A percentile compares a stretch with the other conserved stretches of the same genome.
phyloP scores from a whole-genome alignment of 257 asterid species.

The Cynanchum wilfordii region DNA sequence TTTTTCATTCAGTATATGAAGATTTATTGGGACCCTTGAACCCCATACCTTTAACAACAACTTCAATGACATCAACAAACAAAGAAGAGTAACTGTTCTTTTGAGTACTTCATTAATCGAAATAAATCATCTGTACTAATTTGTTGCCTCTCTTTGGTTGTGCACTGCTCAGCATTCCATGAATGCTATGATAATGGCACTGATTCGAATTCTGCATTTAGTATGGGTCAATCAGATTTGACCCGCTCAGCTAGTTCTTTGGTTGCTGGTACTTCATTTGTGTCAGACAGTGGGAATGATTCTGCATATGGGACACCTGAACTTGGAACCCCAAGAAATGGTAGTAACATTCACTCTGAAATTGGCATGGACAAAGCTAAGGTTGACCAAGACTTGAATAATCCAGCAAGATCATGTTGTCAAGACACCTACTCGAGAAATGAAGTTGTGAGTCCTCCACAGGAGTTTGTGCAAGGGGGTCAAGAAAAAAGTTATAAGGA shows the following conservation, averaged over 20 bases:
- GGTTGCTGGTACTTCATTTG: slow-evolving; percentile 29
- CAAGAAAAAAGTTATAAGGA: slow-evolving; percentile 11
- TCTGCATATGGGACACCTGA: slow-evolving; percentile 39
- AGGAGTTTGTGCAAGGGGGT: slow-evolving; percentile 23
- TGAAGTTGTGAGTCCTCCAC: slow-evolving; percentile 18
- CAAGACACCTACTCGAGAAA: slow-evolving; percentile 25
- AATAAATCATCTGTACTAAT: not conserved
- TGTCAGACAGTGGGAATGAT: slow-evolving; percentile 30
- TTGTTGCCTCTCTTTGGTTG: slow-evolving; percentile 9
- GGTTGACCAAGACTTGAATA: slow-evolving; percentile 18
- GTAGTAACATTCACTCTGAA: slow-evolving; percentile 18
- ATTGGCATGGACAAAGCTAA: slow-evolving; percentile 20
- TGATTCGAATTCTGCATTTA: slow-evolving; percentile 25
- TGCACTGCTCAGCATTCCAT: slow-evolving; percentile 43
- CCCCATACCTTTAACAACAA: not conserved
- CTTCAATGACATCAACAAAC: not conserved
- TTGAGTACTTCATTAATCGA: not conserved
- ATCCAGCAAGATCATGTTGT: slow-evolving; percentile 21
- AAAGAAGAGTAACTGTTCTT: not conserved
- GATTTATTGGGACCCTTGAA: not conserved
- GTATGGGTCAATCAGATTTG: slow-evolving; percentile 31
- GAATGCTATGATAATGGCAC: slow-evolving; percentile 35
- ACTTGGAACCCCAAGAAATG: slow-evolving; percentile 22
- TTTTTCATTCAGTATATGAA: not conserved
- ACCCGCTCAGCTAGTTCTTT: slow-evolving; percentile 31